Evolutionary conservation across 805 yeast species (phyloP).

Genomic region (Phaffomyces antillensis): DNA sequence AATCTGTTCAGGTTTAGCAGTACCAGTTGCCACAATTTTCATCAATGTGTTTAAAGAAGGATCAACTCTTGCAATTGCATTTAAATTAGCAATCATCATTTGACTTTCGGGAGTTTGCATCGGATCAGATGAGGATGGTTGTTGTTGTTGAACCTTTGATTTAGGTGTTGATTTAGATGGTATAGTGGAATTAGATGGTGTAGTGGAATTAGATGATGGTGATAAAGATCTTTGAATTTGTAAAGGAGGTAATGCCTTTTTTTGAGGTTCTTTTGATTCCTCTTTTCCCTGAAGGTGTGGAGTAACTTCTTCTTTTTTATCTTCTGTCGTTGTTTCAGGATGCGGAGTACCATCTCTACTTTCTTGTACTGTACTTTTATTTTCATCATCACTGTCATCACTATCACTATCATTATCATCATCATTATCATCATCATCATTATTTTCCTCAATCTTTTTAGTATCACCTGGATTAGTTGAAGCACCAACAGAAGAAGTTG

Average conservation of each 20-base stretch:
- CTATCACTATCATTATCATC: constrained; percentile 3
- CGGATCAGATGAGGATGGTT: constrained; percentile 25
- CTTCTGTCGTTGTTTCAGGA: not conserved
- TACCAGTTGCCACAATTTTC: constrained; percentile 82
- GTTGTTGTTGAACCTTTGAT: not conserved
- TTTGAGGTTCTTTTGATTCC: not conserved
- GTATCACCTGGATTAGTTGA: not conserved
- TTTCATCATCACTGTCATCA: constrained; percentile 9
- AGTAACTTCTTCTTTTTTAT: not conserved
- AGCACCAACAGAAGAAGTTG: not conserved
- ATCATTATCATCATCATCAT: constrained; percentile 2
- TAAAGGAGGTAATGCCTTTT: constrained; percentile 12
- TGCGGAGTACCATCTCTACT: constrained; percentile 2
- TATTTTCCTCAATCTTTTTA: constrained; percentile 2
- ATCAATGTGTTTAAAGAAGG: constrained; percentile 60
- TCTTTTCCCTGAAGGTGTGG: not conserved
- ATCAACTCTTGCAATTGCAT: constrained; percentile 73
- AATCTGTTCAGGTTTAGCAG: constrained; percentile 66
- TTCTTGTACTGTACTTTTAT: not conserved
- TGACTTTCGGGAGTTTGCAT: constrained; percentile 60
- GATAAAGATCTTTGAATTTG: constrained; percentile 7
- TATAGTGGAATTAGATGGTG: not conserved
- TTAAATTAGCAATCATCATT: constrained; percentile 78
- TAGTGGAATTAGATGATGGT: not conserved
- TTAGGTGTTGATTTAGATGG: not conserved